Evolutionary conservation across 2,329 filamentous ascomycete genomes (phyloP), one percentile per base, ranked within the genome.

Genomic region (Diaporthe aspalathi): DNA sequence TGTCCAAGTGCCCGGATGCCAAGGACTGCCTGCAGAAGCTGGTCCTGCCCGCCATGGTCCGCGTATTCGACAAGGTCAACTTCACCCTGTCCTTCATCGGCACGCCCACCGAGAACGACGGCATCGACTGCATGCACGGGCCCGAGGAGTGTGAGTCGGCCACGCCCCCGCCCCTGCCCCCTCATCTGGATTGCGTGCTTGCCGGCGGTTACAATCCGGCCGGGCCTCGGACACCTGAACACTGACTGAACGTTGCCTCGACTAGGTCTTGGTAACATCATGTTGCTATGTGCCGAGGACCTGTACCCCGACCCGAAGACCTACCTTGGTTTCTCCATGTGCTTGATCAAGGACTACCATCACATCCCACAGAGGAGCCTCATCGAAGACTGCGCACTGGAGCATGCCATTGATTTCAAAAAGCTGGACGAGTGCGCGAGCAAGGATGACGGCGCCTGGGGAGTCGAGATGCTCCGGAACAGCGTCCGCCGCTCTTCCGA

Each of bases 1-100:
- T 98, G 92, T 93, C 91, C 83, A 98, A 98, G 86, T 99, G 96
- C 78, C 95, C 95, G 0, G 96, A 99, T 81, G 94, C 96, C 2
- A 88, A 88, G 85, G 92, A 94, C 78, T 98, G 95, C 78, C 85
- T 99, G 24, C 89, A 90, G 73, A 85, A 94, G 72, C 83, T 99
- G 76, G 87, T 99, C 29, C 83, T 98, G 20, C 96, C 96, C 0
- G 88, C 91, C 27, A 98, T 99, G 95, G 90, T 94, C 81, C 88
- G 89, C 71, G 88, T 95, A 47, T 87, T 89, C 73, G 89, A 94
- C 74, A 96, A 97, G 80, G 94, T 98, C 73, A 91, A 97, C 84
- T 98, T 99, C 81, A 92, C 88, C 38, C 86, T 98, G 72, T 96
- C 94, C 11, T 98, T 93, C 78, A 97, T 99, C 77, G 96, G 95